Base-by-base conservation (phyloP, 2,329 filamentous ascomycete genomes). In the Colletotrichum somersetense region DNA sequence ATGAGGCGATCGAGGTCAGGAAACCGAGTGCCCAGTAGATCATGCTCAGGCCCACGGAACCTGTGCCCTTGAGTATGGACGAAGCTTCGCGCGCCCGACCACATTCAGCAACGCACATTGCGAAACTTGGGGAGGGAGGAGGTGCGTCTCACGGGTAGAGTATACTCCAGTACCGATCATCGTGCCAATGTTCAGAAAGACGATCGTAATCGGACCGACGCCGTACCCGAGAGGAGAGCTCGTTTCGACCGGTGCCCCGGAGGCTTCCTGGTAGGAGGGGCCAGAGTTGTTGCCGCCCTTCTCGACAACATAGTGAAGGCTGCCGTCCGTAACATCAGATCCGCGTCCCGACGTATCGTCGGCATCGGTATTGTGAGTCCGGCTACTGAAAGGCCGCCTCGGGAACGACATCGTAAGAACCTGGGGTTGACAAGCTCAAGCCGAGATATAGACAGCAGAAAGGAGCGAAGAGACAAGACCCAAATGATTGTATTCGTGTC, bases 1-100 rank as follows among this genome's bases (percentile, higher is more conserved):
- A 83, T 1, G 85, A 86, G 2, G 87, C 84, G 0, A 84, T 77
- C 0, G 89, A 86, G 56, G 90, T 87, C 46, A 91, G 57, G 67
- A 88, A 88, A 4, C 91, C 91, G 10, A 92, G 83, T 2, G 86
- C 79, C 91, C 91, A 92, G 80, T 89, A 92, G 16, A 92, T 84
- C 68, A 93, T 79, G 48, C 85, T 83, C 1, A 92, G 79, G 0
- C 91, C 91, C 7, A 92, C 83, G 0, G 89, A 91, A 1, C 90
- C 91, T 0, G 89, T 88, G 0, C 86, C 86, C 0, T 75, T 81
- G 2, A 92, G 81, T n/a, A 92, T 88, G 10, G 62, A 50, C 35
- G 62, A 55, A 7, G 62, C 62, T 64, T 87, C 59, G 91, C 78
- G 73, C 91, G 30, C 30, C 91, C 38, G 7, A 20, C 30, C 52